These are phyloP conservation scores for Akebia trifoliata DNA, from an alignment of 164 flowering plant species.

Conservation along the genomic window DNA sequence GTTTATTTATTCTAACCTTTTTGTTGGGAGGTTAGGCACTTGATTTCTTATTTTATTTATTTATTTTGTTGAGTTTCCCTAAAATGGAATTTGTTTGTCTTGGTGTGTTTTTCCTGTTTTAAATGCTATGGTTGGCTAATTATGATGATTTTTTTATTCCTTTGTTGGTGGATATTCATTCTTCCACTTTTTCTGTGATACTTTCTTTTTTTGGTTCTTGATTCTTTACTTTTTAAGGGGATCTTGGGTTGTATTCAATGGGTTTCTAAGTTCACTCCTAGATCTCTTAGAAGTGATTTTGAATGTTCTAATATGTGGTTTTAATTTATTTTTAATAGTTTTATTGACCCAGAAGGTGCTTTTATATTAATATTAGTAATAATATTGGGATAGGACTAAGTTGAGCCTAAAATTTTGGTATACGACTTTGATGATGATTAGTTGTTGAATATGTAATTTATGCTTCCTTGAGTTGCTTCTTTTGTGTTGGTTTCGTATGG, in stretches of 20 bases:
- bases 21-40: neutral
- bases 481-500: no score
- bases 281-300: neutral
- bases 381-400: no score
- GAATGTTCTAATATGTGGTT: neutral
- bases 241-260: slow-evolving; percentile 1
- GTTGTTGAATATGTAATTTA: no score
- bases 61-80: neutral
- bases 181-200: no score
- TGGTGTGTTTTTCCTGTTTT: neutral
- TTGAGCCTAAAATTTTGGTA: no score
- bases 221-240: neutral
- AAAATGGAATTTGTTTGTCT: neutral
- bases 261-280: neutral
- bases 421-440: no score
- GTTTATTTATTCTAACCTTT: neutral
- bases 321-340: no score
- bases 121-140: neutral
- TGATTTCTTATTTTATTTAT: neutral
- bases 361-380: no score
- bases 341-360: neutral
- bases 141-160: neutral
- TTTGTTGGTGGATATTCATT: no score
- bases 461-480: no score
- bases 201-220: neutral